These are phyloP conservation scores for Phytopythium helicoides DNA, from an alignment of 352 stramenopile genomes.

Conservation along the genomic window DNA sequence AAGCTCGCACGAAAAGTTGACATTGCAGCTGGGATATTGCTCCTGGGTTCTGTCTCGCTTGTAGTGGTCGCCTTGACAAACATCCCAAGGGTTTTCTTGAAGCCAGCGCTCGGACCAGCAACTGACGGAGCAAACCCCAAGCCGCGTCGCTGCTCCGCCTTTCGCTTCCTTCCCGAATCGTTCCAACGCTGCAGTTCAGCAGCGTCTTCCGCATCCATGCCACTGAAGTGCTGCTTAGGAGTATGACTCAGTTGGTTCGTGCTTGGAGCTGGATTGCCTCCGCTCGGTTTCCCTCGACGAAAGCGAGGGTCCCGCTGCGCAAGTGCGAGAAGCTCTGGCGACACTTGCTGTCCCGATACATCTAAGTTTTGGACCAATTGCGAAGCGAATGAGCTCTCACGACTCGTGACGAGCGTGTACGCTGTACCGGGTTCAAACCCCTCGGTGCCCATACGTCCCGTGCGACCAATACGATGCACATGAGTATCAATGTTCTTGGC, in stretches of 20 bases:
- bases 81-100: conserved; percentile 10
- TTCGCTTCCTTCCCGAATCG: conserved; percentile 48
- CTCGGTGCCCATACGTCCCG: conserved; percentile 79
- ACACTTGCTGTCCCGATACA: conserved; percentile 58
- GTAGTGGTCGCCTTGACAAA: conserved; percentile 29
- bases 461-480: conserved; percentile 88
- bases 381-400: conserved; percentile 69
- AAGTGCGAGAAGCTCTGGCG: conserved; percentile 52
- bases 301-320: conserved; percentile 51
- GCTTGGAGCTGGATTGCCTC: not conserved
- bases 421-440: conserved; percentile 78
- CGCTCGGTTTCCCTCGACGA: conserved; percentile 24
- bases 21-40: conserved; percentile 8
- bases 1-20: conserved; percentile 30
- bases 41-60: conserved; percentile 5
- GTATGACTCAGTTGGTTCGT: not conserved
- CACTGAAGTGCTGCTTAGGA: not conserved
- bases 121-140: conserved; percentile 45
- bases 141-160: conserved; percentile 65
- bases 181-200: conserved; percentile 61
- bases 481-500: conserved; percentile 92
- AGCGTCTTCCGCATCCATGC: conserved; percentile 41
- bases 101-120: conserved; percentile 8
- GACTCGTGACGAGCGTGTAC: conserved; percentile 77
- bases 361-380: conserved; percentile 88